Percentiles rank a stretch among this genome's conserved stretches.
Evolutionary conservation across 2,329 filamentous ascomycete species (phyloP).

Genomic region (Sporothrix euskadiensis): DNA sequence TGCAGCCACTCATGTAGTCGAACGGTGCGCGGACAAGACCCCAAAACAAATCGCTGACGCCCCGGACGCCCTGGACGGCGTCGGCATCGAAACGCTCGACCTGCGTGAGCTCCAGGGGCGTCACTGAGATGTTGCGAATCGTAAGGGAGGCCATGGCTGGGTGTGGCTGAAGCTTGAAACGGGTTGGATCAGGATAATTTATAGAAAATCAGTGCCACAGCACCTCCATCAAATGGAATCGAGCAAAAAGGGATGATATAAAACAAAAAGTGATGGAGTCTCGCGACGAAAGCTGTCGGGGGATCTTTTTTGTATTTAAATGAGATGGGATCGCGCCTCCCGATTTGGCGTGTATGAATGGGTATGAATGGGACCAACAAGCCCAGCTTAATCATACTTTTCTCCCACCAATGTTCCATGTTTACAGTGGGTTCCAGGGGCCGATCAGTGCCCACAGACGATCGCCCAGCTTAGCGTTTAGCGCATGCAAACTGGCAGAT

Average conservation of each 20-base stretch:
- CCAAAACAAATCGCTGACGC: slow-evolving; percentile 48
- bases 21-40: slow-evolving; percentile 18
- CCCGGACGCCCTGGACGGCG: slow-evolving; percentile 43
- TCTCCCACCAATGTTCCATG: neutral
- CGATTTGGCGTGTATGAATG: neutral
- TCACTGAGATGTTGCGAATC: slow-evolving; percentile 79
- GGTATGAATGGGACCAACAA: neutral
- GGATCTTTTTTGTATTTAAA: neutral
- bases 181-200: neutral
- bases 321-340: neutral
- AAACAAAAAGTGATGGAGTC: neutral
- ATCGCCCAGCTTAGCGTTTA: neutral
- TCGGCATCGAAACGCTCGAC: slow-evolving; percentile 70
- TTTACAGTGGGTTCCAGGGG: slow-evolving; percentile 10
- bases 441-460: neutral
- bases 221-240: neutral
- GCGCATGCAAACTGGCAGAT: neutral
- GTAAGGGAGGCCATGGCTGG: slow-evolving; percentile 58
- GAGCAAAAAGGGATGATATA: neutral
- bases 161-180: neutral
- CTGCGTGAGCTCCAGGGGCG: slow-evolving; percentile 67
- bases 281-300: neutral
- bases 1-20: slow-evolving; percentile 35
- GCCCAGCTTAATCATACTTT: neutral
- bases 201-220: neutral